Percentiles rank a stretch among this genome's conserved stretches.
These are phyloP conservation scores for Hypholoma sublateritium DNA, from an alignment of 768 basidiomycete genomes.

Conservation along the genomic window DNA sequence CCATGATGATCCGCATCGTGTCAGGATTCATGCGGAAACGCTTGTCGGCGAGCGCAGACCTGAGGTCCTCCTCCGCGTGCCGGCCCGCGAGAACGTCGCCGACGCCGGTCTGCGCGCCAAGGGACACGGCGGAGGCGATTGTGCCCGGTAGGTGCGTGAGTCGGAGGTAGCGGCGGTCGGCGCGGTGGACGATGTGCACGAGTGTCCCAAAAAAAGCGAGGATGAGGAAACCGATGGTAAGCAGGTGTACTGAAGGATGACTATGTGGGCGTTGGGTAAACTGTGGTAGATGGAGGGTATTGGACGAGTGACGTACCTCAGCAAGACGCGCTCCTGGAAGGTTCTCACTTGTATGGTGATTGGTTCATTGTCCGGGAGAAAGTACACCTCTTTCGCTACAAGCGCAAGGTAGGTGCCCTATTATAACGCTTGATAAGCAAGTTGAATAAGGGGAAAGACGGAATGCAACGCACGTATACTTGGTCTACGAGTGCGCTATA, in stretches of 20 bases:
- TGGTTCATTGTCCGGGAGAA: slow-evolving; percentile 34
- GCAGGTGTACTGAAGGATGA: slow-evolving; percentile 41
- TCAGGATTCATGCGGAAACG: slow-evolving; percentile 50
- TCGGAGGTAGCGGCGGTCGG: slow-evolving; percentile 41
- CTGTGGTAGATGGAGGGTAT: not conserved
- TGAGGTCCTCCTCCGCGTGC: slow-evolving; percentile 39
- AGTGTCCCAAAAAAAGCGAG: slow-evolving; percentile 43
- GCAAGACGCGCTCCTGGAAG: slow-evolving; percentile 44
- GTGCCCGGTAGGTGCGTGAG: slow-evolving; percentile 52
- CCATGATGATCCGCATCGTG: slow-evolving; percentile 53
- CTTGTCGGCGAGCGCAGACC: slow-evolving; percentile 38
- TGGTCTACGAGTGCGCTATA: slow-evolving; percentile 37
- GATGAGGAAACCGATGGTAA: slow-evolving; percentile 40
- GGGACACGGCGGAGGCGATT: slow-evolving; percentile 54
- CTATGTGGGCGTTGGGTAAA: slow-evolving; percentile 23
- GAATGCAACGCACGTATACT: slow-evolving; percentile 48
- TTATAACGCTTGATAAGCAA: not conserved
- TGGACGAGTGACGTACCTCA: slow-evolving; percentile 35
- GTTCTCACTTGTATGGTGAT: slow-evolving; percentile 43
- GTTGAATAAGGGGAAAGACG: not conserved
- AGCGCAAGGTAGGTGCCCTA: slow-evolving; percentile 50
- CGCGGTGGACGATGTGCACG: slow-evolving; percentile 47
- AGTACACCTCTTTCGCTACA: slow-evolving; percentile 52
- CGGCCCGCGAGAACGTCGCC: slow-evolving; percentile 42
- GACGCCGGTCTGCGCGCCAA: slow-evolving; percentile 51